These are phyloP conservation scores for Xylaria acuta DNA, from an alignment of 495 filamentous ascomycete genomes.

Conservation along the genomic window DNA sequence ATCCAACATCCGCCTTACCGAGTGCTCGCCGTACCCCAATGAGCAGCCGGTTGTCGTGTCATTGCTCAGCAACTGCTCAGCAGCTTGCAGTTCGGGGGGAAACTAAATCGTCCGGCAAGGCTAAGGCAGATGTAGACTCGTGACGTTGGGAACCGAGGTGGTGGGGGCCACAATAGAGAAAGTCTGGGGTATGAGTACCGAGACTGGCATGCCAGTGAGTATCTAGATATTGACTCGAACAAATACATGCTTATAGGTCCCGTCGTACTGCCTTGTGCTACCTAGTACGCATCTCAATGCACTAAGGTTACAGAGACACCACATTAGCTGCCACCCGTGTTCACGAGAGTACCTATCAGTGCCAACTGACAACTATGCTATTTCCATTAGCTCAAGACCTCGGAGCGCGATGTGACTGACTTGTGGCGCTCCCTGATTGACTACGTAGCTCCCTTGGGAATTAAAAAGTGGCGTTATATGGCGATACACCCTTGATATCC, in stretches of 20 bases:
- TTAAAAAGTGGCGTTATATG: not conserved
- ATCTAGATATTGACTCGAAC: not conserved
- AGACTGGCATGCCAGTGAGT: not conserved
- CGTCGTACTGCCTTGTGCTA: conserved; percentile 9
- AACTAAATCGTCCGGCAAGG: not conserved
- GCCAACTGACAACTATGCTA: not conserved
- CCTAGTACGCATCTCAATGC: not conserved
- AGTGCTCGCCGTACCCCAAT: not conserved
- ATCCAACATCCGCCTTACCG: conserved; percentile 5
- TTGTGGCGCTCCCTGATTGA: conserved; percentile 24
- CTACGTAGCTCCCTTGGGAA: not conserved
- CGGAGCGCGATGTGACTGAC: not conserved
- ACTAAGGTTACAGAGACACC: conserved; percentile 15
- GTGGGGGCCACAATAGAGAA: conserved; percentile 13
- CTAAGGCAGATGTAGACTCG: conserved; percentile 14
- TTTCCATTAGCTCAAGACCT: conserved; percentile 7
- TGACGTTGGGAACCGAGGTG: not conserved
- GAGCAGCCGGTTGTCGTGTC: not conserved
- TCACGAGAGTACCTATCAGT: not conserved
- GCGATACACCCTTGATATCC: not conserved
- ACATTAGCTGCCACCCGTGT: conserved; percentile 19
- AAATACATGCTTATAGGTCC: not conserved
- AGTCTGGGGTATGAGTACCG: conserved; percentile 15
- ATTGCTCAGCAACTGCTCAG: conserved; percentile 7
- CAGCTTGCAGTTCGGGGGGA: not conserved